phyloP scores from a whole-genome alignment of 148 eudicot species.

The Nepenthes mirabilis region DNA sequence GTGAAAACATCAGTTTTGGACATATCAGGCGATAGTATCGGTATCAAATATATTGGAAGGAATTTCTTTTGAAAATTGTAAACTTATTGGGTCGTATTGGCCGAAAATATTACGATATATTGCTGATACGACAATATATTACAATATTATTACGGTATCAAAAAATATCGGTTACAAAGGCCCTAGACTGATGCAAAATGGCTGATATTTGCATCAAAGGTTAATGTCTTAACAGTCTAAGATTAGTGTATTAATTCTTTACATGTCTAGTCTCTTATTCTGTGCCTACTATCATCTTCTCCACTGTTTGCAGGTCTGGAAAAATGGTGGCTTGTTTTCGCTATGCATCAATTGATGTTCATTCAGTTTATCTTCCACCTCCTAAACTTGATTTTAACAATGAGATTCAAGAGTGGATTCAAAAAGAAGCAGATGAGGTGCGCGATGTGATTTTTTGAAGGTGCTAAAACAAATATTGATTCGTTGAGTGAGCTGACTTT shows the following conservation, averaged over 20 bases:
- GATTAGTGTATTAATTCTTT: background rate
- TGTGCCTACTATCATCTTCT: background rate
- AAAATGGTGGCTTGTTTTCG: slow-evolving; percentile 99
- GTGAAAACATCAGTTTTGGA: no score
- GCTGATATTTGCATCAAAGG: no score
- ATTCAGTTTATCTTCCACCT: slow-evolving; percentile 89
- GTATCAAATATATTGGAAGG: no score
- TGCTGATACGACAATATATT: no score
- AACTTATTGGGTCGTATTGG: no score
- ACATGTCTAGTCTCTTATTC: background rate
- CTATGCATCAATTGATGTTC: slow-evolving; percentile 94
- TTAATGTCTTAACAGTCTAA: no score
- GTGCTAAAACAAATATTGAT: background rate
- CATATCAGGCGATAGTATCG: no score
- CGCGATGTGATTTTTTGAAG: background rate
- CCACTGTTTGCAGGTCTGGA: slow-evolving; percentile 50
- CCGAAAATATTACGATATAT: no score
- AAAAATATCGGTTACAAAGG: no score
- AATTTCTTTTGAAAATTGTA: no score
- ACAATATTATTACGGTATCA: no score
- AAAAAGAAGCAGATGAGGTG: slow-evolving; percentile 79
- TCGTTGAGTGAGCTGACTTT: background rate
- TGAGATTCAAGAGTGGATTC: slow-evolving; percentile 72
- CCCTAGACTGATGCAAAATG: no score
- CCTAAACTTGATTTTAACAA: slow-evolving; percentile 63